Evolutionary conservation across 1,284 basidiomycete genomes (phyloP).

Genomic region (Rhizopogon parksii): DNA sequence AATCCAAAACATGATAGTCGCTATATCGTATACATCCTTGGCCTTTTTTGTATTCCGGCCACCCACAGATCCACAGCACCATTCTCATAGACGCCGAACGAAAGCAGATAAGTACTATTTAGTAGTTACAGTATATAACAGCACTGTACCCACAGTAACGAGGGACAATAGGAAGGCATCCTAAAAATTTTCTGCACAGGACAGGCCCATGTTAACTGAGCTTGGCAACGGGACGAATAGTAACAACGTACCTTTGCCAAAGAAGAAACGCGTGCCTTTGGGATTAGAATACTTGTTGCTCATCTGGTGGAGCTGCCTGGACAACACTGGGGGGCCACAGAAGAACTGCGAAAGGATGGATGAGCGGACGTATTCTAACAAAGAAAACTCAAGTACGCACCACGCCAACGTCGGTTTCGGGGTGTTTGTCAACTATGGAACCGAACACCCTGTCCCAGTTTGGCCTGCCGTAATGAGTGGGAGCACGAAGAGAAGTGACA

Average conservation of each 20-base stretch:
- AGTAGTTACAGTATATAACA: not conserved
- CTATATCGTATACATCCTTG: too few relatives aligned
- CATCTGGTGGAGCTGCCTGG: slow-evolving; percentile 65
- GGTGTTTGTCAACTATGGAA: slow-evolving; percentile 71
- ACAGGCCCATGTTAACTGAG: not conserved
- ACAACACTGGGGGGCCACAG: slow-evolving; percentile 72
- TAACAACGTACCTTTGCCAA: slow-evolving; percentile 60
- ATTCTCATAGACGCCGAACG: not conserved
- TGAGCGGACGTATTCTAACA: slow-evolving; percentile 1
- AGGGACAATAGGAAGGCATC: not conserved
- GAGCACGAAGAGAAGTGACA: slow-evolving; percentile 76
- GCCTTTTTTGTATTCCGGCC: not conserved
- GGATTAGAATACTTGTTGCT: slow-evolving; percentile 82
- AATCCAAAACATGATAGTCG: too few relatives aligned
- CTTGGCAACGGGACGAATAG: slow-evolving; percentile 1
- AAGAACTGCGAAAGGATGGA: slow-evolving; percentile 47
- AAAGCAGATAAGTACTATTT: not conserved
- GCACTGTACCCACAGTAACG: not conserved
- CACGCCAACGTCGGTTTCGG: slow-evolving; percentile 80
- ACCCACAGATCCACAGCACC: not conserved
- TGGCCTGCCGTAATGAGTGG: slow-evolving; percentile 91
- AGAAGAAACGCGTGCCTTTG: slow-evolving; percentile 80
- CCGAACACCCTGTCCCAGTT: slow-evolving; percentile 85
- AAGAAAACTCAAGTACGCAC: slow-evolving; percentile 32
- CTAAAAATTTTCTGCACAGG: slow-evolving; percentile 23